Evolutionary conservation across 2,329 filamentous ascomycete species (phyloP).

Genomic region (Emericellopsis cladophorae): DNA sequence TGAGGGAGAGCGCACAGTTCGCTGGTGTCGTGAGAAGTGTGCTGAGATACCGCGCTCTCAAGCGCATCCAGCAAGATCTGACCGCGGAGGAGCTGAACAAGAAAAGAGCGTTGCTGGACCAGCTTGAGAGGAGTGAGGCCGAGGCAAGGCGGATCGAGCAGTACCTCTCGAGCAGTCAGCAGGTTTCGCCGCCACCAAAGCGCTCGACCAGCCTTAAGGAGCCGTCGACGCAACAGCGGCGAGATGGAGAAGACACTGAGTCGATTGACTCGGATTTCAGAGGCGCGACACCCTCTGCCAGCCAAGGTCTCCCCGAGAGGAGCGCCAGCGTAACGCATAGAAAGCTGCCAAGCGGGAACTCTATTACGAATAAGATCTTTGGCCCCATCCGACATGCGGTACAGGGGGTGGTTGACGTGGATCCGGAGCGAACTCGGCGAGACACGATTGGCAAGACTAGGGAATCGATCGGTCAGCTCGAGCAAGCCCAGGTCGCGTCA

Average conservation of each 20-base stretch:
- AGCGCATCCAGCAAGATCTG: constrained; percentile 95
- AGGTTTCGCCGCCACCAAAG: constrained; percentile 45
- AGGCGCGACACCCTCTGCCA: constrained; percentile 55
- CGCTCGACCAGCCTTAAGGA: constrained; percentile 52
- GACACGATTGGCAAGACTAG: constrained; percentile 94
- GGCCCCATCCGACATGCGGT: constrained; percentile 91
- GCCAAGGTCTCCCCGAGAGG: constrained; percentile 55
- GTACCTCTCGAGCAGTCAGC: constrained; percentile 67
- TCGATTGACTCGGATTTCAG: constrained; percentile 89
- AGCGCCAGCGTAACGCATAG: constrained; percentile 44
- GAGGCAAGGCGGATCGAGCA: constrained; percentile 91
- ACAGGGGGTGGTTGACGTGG: constrained; percentile 89
- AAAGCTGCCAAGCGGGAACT: constrained; percentile 76
- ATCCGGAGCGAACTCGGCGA: constrained; percentile 81
- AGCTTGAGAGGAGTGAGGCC: constrained; percentile 83
- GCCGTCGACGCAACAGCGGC: constrained; percentile 30
- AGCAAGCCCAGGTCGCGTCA: constrained; percentile 79
- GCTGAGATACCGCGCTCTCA: constrained; percentile 78
- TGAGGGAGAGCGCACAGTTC: constrained; percentile 96
- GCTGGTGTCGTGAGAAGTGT: constrained; percentile 86
- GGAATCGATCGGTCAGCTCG: constrained; percentile 73
- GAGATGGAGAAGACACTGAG: constrained; percentile 64
- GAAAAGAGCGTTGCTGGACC: constrained; percentile 70
- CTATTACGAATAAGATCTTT: constrained; percentile 88
- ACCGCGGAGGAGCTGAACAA: constrained; percentile 85